Base-by-base conservation (phyloP, 1,139 yeast genomes). In the Wickerhamomyces sp. region DNA sequence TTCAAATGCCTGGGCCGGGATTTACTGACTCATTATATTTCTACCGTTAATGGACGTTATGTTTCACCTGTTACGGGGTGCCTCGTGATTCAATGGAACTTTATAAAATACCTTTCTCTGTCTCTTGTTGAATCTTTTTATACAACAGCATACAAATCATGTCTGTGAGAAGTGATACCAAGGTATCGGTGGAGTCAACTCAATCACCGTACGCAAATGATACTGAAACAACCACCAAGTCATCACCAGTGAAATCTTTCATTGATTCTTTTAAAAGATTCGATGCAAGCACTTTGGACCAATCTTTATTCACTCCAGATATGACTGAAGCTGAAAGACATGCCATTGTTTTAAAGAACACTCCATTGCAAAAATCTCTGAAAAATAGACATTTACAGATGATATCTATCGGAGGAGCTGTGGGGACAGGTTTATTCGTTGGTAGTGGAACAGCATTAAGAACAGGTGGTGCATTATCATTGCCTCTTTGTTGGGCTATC, bases 331-430 rank as follows among this genome's bases (percentile, higher is more conserved):
- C 38, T 25, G 51, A 47, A 37, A 39, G 39, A 15, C 39, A 31
- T 12, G 41, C 41, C 19, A 37, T 42, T 25, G 44, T 39, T 10
- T 38, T 46, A 7, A 28, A 40, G 7, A 45, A 45, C 26, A 40
- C 64, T 2, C 58, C 68, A 31, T 54, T 56, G 19, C 56, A 59
- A 17, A 41, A 37, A 26, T 37, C 45, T 2, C 21, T 47, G 13
- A 47, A 67, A 42, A 54, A 58, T 32, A 64, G 81, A 56, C 83
- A 77, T 49, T 57, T 77, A 45, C 81, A 78, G 55, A 78, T 80
- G 85, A 76, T 80, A 45, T 79, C 84, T 30, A 69, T 80, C 37
- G 85, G 85, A 36, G 82, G 84, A 32, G 70, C 80, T 42, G 73
- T 80, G 28, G 87, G 87, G 40, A 75, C 81, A 1, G 88, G 87